A percentile compares a stretch with the other conserved stretches of the same genome.
phyloP scores from a whole-genome alignment of 2,329 filamentous ascomycete species.

The Aureobasidium sp. region DNA sequence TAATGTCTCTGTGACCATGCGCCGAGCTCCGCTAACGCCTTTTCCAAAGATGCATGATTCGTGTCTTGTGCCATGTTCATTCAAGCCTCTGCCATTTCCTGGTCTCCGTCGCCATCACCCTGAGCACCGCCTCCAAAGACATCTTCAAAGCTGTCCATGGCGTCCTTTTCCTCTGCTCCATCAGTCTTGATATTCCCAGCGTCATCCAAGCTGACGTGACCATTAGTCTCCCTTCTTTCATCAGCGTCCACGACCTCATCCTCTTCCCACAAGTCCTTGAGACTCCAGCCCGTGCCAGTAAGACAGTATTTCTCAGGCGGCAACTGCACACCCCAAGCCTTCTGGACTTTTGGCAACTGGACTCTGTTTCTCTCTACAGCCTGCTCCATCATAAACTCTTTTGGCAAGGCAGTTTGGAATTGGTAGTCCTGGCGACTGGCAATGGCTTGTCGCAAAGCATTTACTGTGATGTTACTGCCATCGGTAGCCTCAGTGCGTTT shows the following conservation, averaged over 20 bases:
- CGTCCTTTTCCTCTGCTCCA: constrained; percentile 28
- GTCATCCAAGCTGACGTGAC: constrained; percentile 38
- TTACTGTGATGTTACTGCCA: constrained; percentile 51
- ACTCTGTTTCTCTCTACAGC: constrained; percentile 64
- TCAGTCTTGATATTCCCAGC: constrained; percentile 30
- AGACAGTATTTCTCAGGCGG: constrained; percentile 57
- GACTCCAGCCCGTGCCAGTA: constrained; percentile 49
- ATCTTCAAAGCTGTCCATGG: constrained; percentile 37
- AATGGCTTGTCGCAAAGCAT: constrained; percentile 67
- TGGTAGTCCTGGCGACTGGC: constrained; percentile 61
- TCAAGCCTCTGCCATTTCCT: constrained; percentile 31
- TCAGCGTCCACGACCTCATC: constrained; percentile 42
- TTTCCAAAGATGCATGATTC: constrained; percentile 10
- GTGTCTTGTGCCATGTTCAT: background rate
- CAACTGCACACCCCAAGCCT: constrained; percentile 51
- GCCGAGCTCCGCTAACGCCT: background rate
- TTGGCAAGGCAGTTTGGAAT: constrained; percentile 58
- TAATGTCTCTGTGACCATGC: constrained; percentile 1
- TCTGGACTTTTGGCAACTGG: constrained; percentile 51
- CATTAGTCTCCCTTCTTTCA: constrained; percentile 32
- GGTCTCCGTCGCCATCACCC: constrained; percentile 25
- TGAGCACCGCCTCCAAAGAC: constrained; percentile 34
- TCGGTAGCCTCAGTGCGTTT: constrained; percentile 32
- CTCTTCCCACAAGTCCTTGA: constrained; percentile 53
- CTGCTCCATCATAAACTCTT: constrained; percentile 72